Evolutionary conservation across 2,329 filamentous ascomycete species (phyloP), one percentile per base, ranked within the genome.

Genomic region (Penicillium digitatum): DNA sequence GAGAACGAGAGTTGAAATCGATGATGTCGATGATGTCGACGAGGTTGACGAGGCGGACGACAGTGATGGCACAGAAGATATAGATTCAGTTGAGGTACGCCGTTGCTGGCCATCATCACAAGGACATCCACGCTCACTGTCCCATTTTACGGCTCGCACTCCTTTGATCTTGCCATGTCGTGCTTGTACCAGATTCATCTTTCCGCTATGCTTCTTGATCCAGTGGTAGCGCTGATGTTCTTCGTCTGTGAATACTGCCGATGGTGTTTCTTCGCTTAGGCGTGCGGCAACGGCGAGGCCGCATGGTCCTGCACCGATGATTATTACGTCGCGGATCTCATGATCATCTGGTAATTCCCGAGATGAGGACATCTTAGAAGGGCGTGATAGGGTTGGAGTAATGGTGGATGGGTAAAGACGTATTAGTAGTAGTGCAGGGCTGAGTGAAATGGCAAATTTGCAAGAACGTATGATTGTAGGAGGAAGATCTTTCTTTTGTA

Each of bases 171-270:
- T 71, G 35, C 59, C 55, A 16, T 61, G 57, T 3, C 64, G 64
- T 1, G 65, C 66, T 53, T 68, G 66, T 3, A 72, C 64, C 1
- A 87, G 76, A 8, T 58, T 78, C 70, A 85, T 82, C 29, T 82
- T 81, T 27, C 79, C 79, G 27, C 81, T 80, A 66, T 89, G 82
- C 53, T 85, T 86, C 54, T 80, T 80, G 54, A 90, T 86, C 86
- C 88, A 91, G 70, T 89, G 84, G 68, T 89, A 93, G n/a, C 89
- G 81, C 39, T 87, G 84, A 65, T 93, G 88, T 66, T 93, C 89
- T 62, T 89, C 87, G 66, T 93, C 88, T 0, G 89, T 92, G 72
- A 93, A 93, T 49, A 91, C 83, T 1, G 89, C 88, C 0, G 87
- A 89, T 0, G 89, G 89, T 0, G 87, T 88, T 52, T 81, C 79